These are phyloP conservation scores for Rhodotorula graminis DNA, from an alignment of 768 basidiomycete genomes.

Conservation along the genomic window DNA sequence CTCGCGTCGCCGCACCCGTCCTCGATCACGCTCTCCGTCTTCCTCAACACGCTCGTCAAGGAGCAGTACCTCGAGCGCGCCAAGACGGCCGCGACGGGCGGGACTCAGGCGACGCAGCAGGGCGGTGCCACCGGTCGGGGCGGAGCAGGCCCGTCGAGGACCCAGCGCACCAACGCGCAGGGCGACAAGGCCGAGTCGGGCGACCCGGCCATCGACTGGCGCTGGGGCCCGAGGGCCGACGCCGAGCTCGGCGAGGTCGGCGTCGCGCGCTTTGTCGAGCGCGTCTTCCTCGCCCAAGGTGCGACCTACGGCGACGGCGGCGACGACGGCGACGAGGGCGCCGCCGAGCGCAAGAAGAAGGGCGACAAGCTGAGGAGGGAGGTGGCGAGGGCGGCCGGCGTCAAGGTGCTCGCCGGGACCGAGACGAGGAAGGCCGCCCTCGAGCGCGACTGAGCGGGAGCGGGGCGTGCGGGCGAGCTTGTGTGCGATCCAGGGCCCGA, in stretches of 20 bases:
- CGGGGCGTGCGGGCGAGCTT: not conserved
- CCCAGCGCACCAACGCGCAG: conserved; percentile 9
- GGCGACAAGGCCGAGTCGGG: conserved; percentile 45
- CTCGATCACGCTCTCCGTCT: conserved; percentile 58
- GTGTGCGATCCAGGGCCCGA: not conserved
- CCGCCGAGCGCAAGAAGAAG: conserved; percentile 1
- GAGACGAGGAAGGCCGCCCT: not conserved
- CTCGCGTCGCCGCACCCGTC: conserved; percentile 51
- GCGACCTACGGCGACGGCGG: no score
- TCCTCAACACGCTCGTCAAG: conserved; percentile 60
- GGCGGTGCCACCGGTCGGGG: not conserved
- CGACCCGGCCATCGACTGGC: conserved; percentile 63
- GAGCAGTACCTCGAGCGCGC: conserved; percentile 71
- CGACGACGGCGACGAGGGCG: not conserved
- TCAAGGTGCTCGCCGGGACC: conserved; percentile 14
- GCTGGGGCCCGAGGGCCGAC: conserved; percentile 76
- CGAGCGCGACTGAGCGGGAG: not conserved
- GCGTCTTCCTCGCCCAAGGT: conserved; percentile 62
- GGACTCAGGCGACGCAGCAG: conserved; percentile 50
- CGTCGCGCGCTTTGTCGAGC: conserved; percentile 68
- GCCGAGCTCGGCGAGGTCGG: conserved; percentile 76
- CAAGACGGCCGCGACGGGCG: conserved; percentile 52
- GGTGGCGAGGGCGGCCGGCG: conserved; percentile 26
- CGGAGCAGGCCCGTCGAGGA: conserved; percentile 1
- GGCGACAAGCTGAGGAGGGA: conserved; percentile 27